Evolutionary conservation across 1,284 basidiomycete genomes (phyloP).

Genomic region (Papiliotrema fonsecae): DNA sequence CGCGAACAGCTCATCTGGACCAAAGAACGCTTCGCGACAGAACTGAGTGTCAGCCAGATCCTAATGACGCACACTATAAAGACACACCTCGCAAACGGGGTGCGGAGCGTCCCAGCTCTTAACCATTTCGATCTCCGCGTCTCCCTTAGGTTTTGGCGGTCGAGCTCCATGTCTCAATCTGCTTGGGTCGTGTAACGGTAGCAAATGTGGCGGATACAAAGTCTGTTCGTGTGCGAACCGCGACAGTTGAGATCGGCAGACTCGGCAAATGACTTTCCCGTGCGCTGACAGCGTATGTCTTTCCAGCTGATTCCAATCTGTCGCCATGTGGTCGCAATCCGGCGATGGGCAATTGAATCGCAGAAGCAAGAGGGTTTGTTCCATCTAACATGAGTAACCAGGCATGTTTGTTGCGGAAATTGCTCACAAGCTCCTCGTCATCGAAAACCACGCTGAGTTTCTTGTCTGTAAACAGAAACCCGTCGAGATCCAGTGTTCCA

Average conservation of each 20-base stretch:
- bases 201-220: constrained; percentile 66
- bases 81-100: constrained; percentile 53
- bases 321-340: constrained; percentile 75
- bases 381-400: constrained; percentile 56
- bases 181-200: constrained; percentile 75
- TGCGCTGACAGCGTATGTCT: constrained; percentile 56
- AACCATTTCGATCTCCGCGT: constrained; percentile 42
- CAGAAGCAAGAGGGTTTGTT: constrained; percentile 84
- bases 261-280: constrained; percentile 73
- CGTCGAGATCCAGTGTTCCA: constrained; percentile 37
- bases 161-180: constrained; percentile 53
- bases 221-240: constrained; percentile 95
- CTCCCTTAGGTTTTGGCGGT: constrained; percentile 35
- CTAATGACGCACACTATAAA: not conserved
- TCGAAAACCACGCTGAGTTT: constrained; percentile 83
- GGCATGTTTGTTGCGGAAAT: not conserved
- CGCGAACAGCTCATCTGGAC: constrained; percentile 84
- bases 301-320: constrained; percentile 85
- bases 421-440: constrained; percentile 67
- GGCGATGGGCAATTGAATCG: constrained; percentile 79
- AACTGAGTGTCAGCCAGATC: constrained; percentile 56
- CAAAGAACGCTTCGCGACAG: constrained; percentile 84
- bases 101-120: constrained; percentile 46
- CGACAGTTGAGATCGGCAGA: constrained; percentile 87
- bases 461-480: constrained; percentile 61